Percentiles rank a stretch among this genome's conserved stretches.
Evolutionary conservation across 148 eudicot genomes (phyloP).

Genomic region (Polygonum aviculare): DNA sequence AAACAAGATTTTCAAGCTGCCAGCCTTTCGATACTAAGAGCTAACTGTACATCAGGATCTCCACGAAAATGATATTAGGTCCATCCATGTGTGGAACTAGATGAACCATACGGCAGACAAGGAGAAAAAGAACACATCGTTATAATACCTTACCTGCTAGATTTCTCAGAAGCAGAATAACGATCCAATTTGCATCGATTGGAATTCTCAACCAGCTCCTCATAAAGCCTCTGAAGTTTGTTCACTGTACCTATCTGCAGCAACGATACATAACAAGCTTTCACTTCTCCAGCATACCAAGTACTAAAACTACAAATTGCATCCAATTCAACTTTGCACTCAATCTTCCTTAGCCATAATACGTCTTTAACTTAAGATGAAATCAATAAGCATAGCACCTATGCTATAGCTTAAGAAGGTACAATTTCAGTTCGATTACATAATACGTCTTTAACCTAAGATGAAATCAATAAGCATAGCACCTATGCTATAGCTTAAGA

Average conservation of each 20-base stretch:
- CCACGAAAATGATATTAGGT: not conserved
- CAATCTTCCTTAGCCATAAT: conserved; percentile 1
- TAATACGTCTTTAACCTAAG: not conserved
- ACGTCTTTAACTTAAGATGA: not conserved
- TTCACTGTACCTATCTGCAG: conserved; percentile 66
- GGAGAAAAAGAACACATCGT: not conserved
- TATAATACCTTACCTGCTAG: conserved; percentile 35
- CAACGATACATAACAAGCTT: conserved; percentile 8
- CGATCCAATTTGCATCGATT: conserved; percentile 71
- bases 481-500: not conserved
- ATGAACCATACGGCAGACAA: not conserved
- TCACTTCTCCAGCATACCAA: not conserved
- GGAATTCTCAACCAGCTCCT: conserved; percentile 73
- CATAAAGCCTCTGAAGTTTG: conserved; percentile 81
- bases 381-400: not conserved
- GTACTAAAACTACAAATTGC: not conserved
- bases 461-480: no score
- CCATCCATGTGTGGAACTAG: not conserved
- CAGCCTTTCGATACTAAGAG: not conserved
- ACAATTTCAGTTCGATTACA: not conserved
- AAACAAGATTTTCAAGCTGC: not conserved
- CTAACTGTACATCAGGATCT: not conserved
- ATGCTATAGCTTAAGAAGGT: not conserved
- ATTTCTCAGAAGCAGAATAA: conserved; percentile 56
- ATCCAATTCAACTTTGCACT: not conserved